phyloP scores from a whole-genome alignment of 2,329 filamentous ascomycete species.

The Didymellaceae sp. region DNA sequence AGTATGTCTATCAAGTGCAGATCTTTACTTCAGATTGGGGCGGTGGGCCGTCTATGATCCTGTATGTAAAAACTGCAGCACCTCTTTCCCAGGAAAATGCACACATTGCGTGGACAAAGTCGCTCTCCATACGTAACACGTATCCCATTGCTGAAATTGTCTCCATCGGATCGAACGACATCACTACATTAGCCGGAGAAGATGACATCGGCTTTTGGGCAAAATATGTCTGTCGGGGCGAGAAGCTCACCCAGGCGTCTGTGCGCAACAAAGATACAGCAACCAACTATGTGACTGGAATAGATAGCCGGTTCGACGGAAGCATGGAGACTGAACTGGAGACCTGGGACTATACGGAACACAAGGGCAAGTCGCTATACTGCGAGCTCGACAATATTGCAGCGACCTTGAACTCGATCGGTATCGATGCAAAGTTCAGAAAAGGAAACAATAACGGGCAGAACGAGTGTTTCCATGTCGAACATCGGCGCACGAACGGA shows the following conservation, averaged over 20 bases:
- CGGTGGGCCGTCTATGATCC: no score
- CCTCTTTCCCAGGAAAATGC: no score
- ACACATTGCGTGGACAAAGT: no score
- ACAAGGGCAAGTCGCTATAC: background rate
- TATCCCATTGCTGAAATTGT: background rate
- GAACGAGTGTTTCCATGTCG: slow-evolving; percentile 3
- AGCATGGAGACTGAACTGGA: slow-evolving; percentile 2
- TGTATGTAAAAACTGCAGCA: no score
- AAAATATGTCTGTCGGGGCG: slow-evolving; percentile 2
- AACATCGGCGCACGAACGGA: background rate
- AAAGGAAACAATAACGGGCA: background rate
- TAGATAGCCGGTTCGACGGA: slow-evolving; percentile 9
- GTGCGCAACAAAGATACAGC: slow-evolving; percentile 7
- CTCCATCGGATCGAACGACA: background rate
- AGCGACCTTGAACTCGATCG: background rate
- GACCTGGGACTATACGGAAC: slow-evolving; percentile 7
- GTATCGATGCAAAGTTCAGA: slow-evolving; percentile 2
- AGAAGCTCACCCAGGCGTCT: slow-evolving; percentile 5
- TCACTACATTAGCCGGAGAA: background rate
- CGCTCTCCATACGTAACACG: background rate
- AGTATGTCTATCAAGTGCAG: slow-evolving; percentile 7
- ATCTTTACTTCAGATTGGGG: slow-evolving; percentile 6
- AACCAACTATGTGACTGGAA: background rate
- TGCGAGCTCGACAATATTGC: background rate
- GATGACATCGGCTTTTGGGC: background rate